Conservation (phyloP, 768 basidiomycete genomes). For the Mycena crocata region DNA sequence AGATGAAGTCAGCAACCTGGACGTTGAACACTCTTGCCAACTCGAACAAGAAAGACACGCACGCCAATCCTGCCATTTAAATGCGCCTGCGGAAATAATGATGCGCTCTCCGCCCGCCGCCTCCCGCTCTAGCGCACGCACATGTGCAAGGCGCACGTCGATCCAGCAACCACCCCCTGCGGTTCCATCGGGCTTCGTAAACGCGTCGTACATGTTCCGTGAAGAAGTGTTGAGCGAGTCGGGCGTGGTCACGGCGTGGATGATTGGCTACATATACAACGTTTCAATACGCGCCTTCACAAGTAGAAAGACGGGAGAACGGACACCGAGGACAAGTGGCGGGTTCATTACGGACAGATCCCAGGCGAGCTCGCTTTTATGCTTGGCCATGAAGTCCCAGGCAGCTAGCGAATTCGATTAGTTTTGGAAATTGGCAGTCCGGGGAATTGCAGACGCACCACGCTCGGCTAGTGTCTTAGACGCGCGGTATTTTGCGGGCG, state of each 20-base stretch:
- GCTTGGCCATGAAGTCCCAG: slow-evolving; percentile 52
- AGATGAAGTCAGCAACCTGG: background rate
- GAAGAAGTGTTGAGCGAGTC: slow-evolving; percentile 52
- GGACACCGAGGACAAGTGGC: slow-evolving; percentile 55
- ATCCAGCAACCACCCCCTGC: slow-evolving; percentile 48
- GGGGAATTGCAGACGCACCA: slow-evolving; percentile 40
- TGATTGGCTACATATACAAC: slow-evolving; percentile 42
- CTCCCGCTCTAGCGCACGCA: slow-evolving; percentile 56
- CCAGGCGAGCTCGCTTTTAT: slow-evolving; percentile 56
- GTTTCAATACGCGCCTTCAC: background rate
- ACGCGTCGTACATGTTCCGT: slow-evolving; percentile 45
- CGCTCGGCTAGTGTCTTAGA: slow-evolving; percentile 72
- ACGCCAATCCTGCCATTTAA: slow-evolving; percentile 33
- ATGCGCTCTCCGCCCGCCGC: slow-evolving; percentile 66
- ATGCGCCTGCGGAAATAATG: slow-evolving; percentile 51
- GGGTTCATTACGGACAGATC: slow-evolving; percentile 67
- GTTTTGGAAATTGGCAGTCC: background rate
- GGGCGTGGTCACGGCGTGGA: slow-evolving; percentile 47
- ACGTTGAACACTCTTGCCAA: background rate
- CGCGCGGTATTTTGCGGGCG: slow-evolving; percentile 61
- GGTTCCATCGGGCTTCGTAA: slow-evolving; percentile 37
- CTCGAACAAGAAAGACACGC: background rate
- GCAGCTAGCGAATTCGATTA: slow-evolving; percentile 46
- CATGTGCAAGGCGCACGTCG: slow-evolving; percentile 64
- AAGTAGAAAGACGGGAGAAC: background rate